Evolutionary conservation across 2,329 filamentous ascomycete genomes (phyloP).

Genomic region (Colletotrichum sansevieriae): DNA sequence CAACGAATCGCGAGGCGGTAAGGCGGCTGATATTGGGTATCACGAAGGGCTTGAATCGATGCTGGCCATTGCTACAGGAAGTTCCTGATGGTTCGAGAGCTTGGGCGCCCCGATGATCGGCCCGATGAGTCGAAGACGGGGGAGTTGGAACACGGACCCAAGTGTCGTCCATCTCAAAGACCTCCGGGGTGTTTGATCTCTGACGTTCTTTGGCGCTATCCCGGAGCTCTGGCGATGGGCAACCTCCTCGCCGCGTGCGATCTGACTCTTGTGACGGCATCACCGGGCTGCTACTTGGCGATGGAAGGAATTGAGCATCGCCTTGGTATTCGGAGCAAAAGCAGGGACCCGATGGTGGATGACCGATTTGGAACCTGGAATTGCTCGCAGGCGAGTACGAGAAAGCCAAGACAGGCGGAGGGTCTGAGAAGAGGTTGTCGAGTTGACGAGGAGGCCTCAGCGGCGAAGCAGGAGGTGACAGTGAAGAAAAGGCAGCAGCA

Average conservation of each 20-base stretch:
- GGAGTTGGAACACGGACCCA: neutral
- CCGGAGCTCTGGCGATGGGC: no score
- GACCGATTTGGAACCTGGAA: neutral
- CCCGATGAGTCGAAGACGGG: neutral
- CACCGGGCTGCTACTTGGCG: neutral
- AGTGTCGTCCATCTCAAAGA: constrained; percentile 6
- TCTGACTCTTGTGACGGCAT: neutral
- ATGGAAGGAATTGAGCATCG: neutral
- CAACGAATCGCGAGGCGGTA: no score
- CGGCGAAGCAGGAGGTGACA: neutral
- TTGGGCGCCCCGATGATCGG: neutral
- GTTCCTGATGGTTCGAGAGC: neutral
- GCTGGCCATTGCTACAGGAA: neutral
- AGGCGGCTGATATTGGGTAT: no score
- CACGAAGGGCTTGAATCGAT: neutral
- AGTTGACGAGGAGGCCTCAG: constrained; percentile 8
- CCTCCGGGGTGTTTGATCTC: neutral
- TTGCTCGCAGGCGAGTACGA: neutral
- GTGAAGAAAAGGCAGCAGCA: neutral
- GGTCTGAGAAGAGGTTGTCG: constrained; percentile 5
- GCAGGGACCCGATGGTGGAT: neutral
- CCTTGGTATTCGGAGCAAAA: neutral
- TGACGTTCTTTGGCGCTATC: neutral
- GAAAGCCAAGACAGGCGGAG: neutral
- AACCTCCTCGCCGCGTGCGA: neutral